Evolutionary conservation across 768 basidiomycete species (phyloP).

Genomic region (Suillus hirtellus): DNA sequence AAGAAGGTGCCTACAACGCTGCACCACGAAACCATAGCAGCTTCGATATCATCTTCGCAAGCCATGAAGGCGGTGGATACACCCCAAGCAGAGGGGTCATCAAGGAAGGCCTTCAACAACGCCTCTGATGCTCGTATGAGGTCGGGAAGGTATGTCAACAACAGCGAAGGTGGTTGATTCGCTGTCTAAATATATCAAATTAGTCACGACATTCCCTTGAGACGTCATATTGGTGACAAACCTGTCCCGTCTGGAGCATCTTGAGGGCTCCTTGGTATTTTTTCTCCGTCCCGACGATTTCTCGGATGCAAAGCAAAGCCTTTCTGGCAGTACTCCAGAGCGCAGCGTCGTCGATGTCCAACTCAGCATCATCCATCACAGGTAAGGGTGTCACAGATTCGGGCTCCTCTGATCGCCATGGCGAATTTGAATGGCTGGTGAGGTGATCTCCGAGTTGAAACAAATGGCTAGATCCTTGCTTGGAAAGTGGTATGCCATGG

Average conservation of each 20-base stretch:
- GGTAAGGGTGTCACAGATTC: conserved; percentile 4
- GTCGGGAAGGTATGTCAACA: conserved; percentile 51
- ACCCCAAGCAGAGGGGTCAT: conserved; percentile 67
- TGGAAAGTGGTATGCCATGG: neutral
- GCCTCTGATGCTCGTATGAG: conserved; percentile 52
- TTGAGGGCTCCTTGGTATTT: conserved; percentile 42
- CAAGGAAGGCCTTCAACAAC: conserved; percentile 51
- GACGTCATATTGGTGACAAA: conserved; percentile 18
- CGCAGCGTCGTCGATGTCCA: conserved; percentile 25
- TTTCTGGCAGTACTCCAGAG: conserved; percentile 40
- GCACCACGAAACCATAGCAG: conserved; percentile 57
- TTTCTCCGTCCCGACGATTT: conserved; percentile 48
- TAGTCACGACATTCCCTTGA: conserved; percentile 4
- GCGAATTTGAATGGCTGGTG: too few species aligned
- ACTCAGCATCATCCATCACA: conserved; percentile 8
- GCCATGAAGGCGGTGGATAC: conserved; percentile 61
- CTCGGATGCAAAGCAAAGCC: conserved; percentile 46
- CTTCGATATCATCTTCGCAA: conserved; percentile 51
- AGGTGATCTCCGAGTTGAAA: neutral
- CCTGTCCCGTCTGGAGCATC: conserved; percentile 38
- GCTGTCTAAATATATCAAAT: conserved; percentile 28
- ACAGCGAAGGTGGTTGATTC: conserved; percentile 49
- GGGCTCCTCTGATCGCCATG: neutral
- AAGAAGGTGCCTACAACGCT: conserved; percentile 39
- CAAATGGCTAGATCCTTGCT: neutral